A percentile compares a stretch with the other conserved stretches of the same genome.
Evolutionary conservation across 2,329 filamentous ascomycete species (phyloP).

Genomic region (Exophiala phaeomuriformis): DNA sequence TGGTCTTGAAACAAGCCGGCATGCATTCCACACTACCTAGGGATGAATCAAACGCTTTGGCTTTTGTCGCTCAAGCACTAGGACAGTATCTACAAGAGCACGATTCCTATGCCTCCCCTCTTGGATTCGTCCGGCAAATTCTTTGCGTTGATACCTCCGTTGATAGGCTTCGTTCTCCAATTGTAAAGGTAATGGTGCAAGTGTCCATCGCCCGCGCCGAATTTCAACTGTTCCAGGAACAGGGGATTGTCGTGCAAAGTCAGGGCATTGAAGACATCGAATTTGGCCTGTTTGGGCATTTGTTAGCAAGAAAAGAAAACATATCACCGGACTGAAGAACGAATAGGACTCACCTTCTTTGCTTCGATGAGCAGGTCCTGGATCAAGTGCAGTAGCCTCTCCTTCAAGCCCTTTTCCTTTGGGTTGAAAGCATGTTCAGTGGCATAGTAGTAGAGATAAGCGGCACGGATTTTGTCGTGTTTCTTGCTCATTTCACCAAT

Average conservation of each 20-base stretch:
- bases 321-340: no score
- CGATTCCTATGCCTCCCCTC: slow-evolving; percentile 81
- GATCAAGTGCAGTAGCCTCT: slow-evolving; percentile 71
- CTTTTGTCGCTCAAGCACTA: no score
- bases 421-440: slow-evolving; percentile 64
- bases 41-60: no score
- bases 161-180: slow-evolving; percentile 79
- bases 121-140: slow-evolving; percentile 70
- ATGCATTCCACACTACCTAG: no score
- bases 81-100: slow-evolving; percentile 56
- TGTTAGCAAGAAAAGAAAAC: neutral
- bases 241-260: slow-evolving; percentile 89
- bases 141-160: slow-evolving; percentile 72
- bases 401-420: slow-evolving; percentile 56
- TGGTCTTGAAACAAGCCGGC: no score
- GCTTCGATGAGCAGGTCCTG: slow-evolving; percentile 81
- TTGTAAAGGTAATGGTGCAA: slow-evolving; percentile 98
- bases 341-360: slow-evolving; percentile 52
- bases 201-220: slow-evolving; percentile 87
- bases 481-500: slow-evolving; percentile 54
- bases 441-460: slow-evolving; percentile 97
- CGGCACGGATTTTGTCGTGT: slow-evolving; percentile 68
- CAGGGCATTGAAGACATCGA: slow-evolving; percentile 95
- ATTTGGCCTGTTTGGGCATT: slow-evolving; percentile 49
- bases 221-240: slow-evolving; percentile 90